A percentile compares a stretch with the other conserved stretches of the same genome.
phyloP scores from a whole-genome alignment of 768 basidiomycete genomes.

The Leucogyrophana mollusca region DNA sequence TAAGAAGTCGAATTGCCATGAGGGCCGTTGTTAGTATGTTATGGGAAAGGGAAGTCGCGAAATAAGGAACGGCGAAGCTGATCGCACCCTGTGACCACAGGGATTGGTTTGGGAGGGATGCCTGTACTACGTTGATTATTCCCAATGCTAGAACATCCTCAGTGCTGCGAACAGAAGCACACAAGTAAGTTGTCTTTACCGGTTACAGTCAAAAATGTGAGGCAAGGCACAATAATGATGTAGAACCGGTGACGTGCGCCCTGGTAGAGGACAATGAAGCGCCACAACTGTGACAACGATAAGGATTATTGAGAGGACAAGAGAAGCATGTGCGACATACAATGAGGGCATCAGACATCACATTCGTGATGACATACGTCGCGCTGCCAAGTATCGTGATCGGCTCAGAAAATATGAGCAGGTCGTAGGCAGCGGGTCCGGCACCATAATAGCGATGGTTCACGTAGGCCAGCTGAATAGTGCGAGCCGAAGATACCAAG shows the following conservation, averaged over 20 bases:
- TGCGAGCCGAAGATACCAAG: not conserved
- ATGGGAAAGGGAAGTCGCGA: slow-evolving; percentile 5
- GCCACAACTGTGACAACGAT: not conserved
- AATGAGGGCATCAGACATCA: not conserved
- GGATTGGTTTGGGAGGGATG: slow-evolving; percentile 1
- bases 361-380: not conserved
- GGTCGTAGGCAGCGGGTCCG: slow-evolving; percentile 1
- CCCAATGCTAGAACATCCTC: not conserved
- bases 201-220: not conserved
- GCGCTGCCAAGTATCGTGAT: not conserved
- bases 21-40: slow-evolving; percentile 8
- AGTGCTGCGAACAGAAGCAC: no score
- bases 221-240: not conserved
- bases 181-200: not conserved
- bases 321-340: no score
- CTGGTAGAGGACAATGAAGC: slow-evolving; percentile 1
- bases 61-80: slow-evolving; percentile 7
- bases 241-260: not conserved
- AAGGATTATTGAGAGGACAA: not conserved
- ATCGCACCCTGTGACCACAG: slow-evolving; percentile 4
- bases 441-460: not conserved
- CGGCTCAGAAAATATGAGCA: not conserved
- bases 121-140: not conserved
- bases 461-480: slow-evolving; percentile 2
- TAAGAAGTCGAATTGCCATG: slow-evolving; percentile 7